Evolutionary conservation across 768 basidiomycete genomes (phyloP), one percentile per base, ranked within the genome.

Genomic region (Botryobasidium botryosum): DNA sequence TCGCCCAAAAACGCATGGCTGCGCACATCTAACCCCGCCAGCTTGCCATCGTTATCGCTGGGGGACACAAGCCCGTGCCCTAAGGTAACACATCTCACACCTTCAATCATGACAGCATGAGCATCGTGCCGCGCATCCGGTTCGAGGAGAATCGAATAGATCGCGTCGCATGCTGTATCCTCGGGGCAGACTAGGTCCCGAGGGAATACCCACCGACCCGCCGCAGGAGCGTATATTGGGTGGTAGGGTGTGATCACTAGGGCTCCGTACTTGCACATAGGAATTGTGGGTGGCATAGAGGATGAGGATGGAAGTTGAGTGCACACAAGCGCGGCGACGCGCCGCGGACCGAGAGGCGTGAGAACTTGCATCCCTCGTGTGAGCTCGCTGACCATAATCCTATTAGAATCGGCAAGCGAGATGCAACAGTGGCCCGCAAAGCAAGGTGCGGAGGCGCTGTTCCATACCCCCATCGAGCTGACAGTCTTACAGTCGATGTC

Each of bases 201-300:
- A 5, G 51, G 51, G 49, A 52, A 52, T 21, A 33, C 36, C 51
- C 51, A 52, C 20, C 43, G 32, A 17, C 43, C 48, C 13, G 37
- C 35, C 44, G 24, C 35, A 23, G n/a, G n/a, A n/a, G n/a, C n/a
- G n/a, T n/a, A 31, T 40, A 52, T 43, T 13, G 51, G 51, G 29
- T 52, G 51, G 49, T 49, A 52, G 8, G 51, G 51, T 24, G 49
- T 49, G 37, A 52, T 42, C 13, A 44, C 29, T 6, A 52, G 33
- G 6, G 23, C 41, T 13, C 49, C 49, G 23, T 47, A 15, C 10
- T 40, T 28, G 35, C 51, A 52, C 13, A 52, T 35, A 7, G n/a
- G n/a, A n/a, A n/a, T n/a, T n/a, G n/a, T n/a, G n/a, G n/a, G n/a
- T n/a, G n/a, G n/a, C n/a, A n/a, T n/a, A n/a, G n/a, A n/a, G n/a